A percentile compares a stretch with the other conserved stretches of the same genome.
Conservation (phyloP, 2,329 filamentous ascomycete genomes). For the Trichoderma oligosporum region DNA sequence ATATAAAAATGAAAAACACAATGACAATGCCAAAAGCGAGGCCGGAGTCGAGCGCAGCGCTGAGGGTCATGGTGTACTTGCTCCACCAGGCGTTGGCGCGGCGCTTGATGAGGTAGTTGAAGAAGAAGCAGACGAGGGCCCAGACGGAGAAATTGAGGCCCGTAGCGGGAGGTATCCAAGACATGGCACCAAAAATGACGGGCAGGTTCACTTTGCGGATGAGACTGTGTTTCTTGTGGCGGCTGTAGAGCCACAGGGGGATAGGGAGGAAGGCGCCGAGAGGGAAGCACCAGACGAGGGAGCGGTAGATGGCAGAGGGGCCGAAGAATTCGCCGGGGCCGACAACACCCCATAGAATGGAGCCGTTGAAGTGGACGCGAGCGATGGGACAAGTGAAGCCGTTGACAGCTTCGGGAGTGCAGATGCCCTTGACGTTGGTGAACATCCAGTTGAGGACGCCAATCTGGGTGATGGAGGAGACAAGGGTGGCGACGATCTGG, state of each 20-base stretch:
- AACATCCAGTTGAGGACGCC: slow-evolving; percentile 90
- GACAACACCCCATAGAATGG: slow-evolving; percentile 85
- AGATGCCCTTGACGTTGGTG: slow-evolving; percentile 68
- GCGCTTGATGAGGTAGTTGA: slow-evolving; percentile 72
- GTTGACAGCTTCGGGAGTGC: slow-evolving; percentile 74
- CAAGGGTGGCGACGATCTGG: slow-evolving; percentile 69
- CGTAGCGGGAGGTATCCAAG: slow-evolving; percentile 82
- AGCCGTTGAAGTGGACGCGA: slow-evolving; percentile 84
- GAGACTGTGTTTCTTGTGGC: slow-evolving; percentile 56
- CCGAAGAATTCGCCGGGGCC: slow-evolving; percentile 82
- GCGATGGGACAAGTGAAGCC: slow-evolving; percentile 86
- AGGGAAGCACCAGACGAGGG: slow-evolving; percentile 77
- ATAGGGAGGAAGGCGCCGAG: slow-evolving; percentile 72
- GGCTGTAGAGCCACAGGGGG: slow-evolving; percentile 67
- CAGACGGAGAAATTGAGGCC: slow-evolving; percentile 87
- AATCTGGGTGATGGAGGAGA: slow-evolving; percentile 78
- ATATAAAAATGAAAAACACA: slow-evolving; percentile 83
- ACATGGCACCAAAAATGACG: slow-evolving; percentile 75
- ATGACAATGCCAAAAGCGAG: slow-evolving; percentile 78
- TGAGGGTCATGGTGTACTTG: slow-evolving; percentile 87
- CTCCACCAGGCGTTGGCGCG: slow-evolving; percentile 76
- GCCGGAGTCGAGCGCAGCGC: slow-evolving; percentile 77
- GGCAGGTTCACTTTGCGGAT: slow-evolving; percentile 76
- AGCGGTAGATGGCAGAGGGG: slow-evolving; percentile 66
- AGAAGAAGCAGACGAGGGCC: slow-evolving; percentile 79